Base-by-base conservation (phyloP, 1,139 yeast species). In the Arxiozyma bovina region DNA sequence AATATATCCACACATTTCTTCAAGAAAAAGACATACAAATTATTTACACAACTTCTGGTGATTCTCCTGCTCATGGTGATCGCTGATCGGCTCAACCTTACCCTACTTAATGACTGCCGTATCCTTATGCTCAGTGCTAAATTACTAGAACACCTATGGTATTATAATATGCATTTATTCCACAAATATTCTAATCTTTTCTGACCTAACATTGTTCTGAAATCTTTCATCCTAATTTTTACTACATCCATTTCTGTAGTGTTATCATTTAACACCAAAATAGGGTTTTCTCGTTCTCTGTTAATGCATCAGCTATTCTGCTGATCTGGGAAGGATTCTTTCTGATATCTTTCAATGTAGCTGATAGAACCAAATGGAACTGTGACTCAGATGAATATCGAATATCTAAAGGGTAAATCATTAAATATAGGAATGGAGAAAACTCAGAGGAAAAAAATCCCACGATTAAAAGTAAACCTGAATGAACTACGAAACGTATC, bases 61-160 rank as follows among this genome's bases (percentile, higher is more conserved):
- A 48, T 41, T 40, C 42, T 40, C 22, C n/a, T 20, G 11, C 50
- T 12, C 23, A 48, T 20, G 42, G 50, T 38, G 43, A n/a, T 48
- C 15, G 50, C 50, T 40, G 50, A 48, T 40, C 42, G 58, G 18
- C 27, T 46, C n/a, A 54, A 53, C 43, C 47, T 48, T 7, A 50
- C 54, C 1, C 22, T 55, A 5, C 15, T 55, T 27, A 54, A 55
- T 30, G 57, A 55, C 22, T 54, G 57, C 22, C 21, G 58, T 18
- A 52, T 57, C 17, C 30, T 51, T 5, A 45, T 55, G 12, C n/a
- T 20, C 15, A 6, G 27, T 23, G 34, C 43, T n/a, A 44, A 48
- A 8, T 7, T 55, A 20, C 55, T 53, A 15, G 27, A 43, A 8
- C 40, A 48, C 34, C 21, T 53, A 20, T 56, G 57, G 58, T 56